Evolutionary conservation across 2,329 filamentous ascomycete species (phyloP).

Genomic region (Colletotrichum graminicola): DNA sequence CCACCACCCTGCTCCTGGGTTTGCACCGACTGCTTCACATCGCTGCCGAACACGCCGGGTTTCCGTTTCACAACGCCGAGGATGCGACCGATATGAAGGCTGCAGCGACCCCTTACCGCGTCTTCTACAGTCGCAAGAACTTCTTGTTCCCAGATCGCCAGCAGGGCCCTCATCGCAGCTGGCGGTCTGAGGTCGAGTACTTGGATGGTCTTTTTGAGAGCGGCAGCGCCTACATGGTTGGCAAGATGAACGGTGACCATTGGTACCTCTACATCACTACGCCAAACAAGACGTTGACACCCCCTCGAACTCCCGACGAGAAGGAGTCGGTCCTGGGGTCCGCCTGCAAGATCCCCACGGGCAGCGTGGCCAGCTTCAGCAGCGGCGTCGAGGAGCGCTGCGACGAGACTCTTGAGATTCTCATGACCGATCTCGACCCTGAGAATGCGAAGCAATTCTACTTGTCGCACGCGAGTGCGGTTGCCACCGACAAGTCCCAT

Average conservation of each 20-base stretch:
- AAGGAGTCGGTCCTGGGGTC: constrained; percentile 44
- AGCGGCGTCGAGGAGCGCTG: constrained; percentile 60
- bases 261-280: constrained; percentile 99
- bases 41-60: constrained; percentile 88
- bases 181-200: constrained; percentile 94
- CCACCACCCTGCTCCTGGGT: constrained; percentile 91
- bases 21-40: constrained; percentile 93
- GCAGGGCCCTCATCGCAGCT: constrained; percentile 94
- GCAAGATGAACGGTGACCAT: constrained; percentile 99
- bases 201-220: constrained; percentile 92
- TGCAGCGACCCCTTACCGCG: constrained; percentile 89
- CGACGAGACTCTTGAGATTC: constrained; percentile 82
- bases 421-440: constrained; percentile 79
- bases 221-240: constrained; percentile 98
- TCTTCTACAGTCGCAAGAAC: constrained; percentile 99
- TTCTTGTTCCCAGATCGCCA: constrained; percentile 96
- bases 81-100: constrained; percentile 75
- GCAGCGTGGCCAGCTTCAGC: constrained; percentile 53
- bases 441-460: constrained; percentile 80
- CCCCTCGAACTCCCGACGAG: constrained; percentile 79
- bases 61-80: constrained; percentile 80
- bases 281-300: constrained; percentile 82
- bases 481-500: constrained; percentile 81
- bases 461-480: constrained; percentile 81
- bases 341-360: constrained; percentile 68